Conservation (phyloP, 129 eudicot species). For the Daucus carota region DNA sequence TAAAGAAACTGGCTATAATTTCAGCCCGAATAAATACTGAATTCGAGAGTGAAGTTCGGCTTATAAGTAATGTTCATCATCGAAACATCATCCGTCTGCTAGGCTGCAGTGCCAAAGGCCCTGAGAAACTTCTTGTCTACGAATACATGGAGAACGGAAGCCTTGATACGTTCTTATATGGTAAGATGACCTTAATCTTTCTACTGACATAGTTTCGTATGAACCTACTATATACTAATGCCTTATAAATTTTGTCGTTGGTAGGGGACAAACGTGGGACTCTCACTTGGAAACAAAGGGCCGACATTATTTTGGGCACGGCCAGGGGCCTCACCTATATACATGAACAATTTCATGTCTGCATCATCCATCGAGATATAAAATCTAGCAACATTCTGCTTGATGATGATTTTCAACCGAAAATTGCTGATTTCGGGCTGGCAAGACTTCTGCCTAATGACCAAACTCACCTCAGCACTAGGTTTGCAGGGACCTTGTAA, state of each 20-base stretch:
- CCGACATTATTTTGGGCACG: conserved; percentile 39
- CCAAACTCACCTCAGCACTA: conserved; percentile 53
- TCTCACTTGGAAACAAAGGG: conserved; percentile 45
- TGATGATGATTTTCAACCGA: conserved; percentile 40
- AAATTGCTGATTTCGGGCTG: conserved; percentile 54
- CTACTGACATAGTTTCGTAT: background rate
- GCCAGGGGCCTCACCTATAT: conserved; percentile 63
- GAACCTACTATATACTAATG: background rate
- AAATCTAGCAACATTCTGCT: conserved; percentile 47
- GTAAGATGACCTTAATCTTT: conserved; percentile 13
- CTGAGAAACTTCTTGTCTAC: conserved; percentile 50
- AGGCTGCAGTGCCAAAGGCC: conserved; percentile 50
- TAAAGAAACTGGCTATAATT: conserved; percentile 40
- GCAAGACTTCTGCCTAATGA: conserved; percentile 45
- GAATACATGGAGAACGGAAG: conserved; percentile 62
- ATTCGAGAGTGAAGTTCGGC: conserved; percentile 51
- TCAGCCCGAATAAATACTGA: conserved; percentile 37
- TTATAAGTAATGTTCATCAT: conserved; percentile 45
- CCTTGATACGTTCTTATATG: conserved; percentile 54
- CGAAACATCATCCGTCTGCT: conserved; percentile 50
- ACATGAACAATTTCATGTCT: conserved; percentile 46
- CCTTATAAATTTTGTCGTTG: background rate
- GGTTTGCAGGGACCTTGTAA: conserved; percentile 59
- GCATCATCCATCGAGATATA: conserved; percentile 54
- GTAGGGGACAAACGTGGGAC: conserved; percentile 39